phyloP scores from a whole-genome alignment of 2,329 filamentous ascomycete genomes.

The Ceratocystis albifundus region DNA sequence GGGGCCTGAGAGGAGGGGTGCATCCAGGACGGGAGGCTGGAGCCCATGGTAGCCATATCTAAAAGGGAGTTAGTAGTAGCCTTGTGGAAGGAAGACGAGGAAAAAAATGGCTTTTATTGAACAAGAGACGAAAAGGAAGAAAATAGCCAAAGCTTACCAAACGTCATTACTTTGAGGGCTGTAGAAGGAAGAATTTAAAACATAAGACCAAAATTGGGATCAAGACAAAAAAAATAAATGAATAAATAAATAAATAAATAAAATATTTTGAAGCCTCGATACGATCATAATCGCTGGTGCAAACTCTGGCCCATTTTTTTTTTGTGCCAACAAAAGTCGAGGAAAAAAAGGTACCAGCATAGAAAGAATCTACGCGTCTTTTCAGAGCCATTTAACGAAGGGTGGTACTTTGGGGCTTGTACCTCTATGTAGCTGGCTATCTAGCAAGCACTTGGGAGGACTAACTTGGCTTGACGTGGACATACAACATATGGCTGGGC shows the following conservation, averaged over 20 bases:
- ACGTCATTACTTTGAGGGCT: neutral
- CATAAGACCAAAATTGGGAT: neutral
- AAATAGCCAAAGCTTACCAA: neutral
- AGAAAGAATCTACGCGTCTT: neutral
- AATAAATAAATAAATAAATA: neutral
- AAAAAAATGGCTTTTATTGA: neutral
- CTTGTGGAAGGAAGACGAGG: neutral
- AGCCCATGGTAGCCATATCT: conserved; percentile 12
- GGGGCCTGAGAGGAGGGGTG: conserved; percentile 1
- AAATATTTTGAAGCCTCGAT: neutral
- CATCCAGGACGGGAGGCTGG: neutral
- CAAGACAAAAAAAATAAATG: neutral
- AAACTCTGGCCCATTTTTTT: conserved; percentile 9
- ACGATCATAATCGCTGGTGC: neutral
- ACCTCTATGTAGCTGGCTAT: too few species aligned
- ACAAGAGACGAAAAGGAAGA: neutral
- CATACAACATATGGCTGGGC: too few species aligned
- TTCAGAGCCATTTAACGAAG: neutral
- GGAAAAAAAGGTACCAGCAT: neutral
- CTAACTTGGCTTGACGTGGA: too few species aligned
- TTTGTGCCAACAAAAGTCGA: neutral
- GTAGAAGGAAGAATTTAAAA: neutral
- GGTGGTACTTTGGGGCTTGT: too few species aligned
- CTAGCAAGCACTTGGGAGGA: too few species aligned
- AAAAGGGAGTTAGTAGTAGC: neutral